Percentiles rank a stretch among this genome's conserved stretches.
These are phyloP conservation scores for Wickerhamomyces sp. DNA, from an alignment of 1,139 yeast species.

Conservation along the genomic window DNA sequence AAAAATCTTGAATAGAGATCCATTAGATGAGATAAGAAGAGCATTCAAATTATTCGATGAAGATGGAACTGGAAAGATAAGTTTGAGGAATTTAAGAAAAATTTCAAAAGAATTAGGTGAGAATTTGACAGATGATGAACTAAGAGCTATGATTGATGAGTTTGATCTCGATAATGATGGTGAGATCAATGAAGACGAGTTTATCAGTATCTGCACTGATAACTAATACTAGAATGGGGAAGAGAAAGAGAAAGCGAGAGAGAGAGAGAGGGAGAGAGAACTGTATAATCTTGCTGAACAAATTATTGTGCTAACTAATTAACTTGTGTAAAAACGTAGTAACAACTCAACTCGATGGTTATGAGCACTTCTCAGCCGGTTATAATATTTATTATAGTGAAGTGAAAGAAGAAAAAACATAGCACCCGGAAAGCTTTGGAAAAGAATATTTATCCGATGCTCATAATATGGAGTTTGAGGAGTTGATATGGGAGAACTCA, in stretches of 20 bases:
- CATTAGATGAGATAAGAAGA: conserved; percentile 83
- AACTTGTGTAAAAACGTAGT: too few species aligned
- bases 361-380: too few species aligned
- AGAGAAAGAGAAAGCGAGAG: not conserved
- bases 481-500: conserved; percentile 11
- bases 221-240: conserved; percentile 10
- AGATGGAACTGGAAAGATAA: conserved; percentile 81
- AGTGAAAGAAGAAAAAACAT: too few species aligned
- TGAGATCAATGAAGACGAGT: conserved; percentile 89
- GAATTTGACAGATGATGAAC: conserved; percentile 84
- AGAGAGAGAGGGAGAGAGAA: not conserved
- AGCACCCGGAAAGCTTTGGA: too few species aligned
- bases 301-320: too few species aligned
- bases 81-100: conserved; percentile 74
- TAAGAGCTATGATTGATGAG: conserved; percentile 96
- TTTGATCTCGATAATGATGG: conserved; percentile 97
- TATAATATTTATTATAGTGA: too few species aligned
- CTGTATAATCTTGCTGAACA: not conserved
- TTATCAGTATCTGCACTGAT: conserved; percentile 85
- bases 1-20: conserved; percentile 64
- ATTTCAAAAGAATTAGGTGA: conserved; percentile 95
- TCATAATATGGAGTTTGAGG: not conserved
- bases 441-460: too few species aligned
- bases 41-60: conserved; percentile 91
- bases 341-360: too few species aligned